Evolutionary conservation across 2,329 filamentous ascomycete species (phyloP), one percentile per base, ranked within the genome.

Genomic region (Epichloe elymi): DNA sequence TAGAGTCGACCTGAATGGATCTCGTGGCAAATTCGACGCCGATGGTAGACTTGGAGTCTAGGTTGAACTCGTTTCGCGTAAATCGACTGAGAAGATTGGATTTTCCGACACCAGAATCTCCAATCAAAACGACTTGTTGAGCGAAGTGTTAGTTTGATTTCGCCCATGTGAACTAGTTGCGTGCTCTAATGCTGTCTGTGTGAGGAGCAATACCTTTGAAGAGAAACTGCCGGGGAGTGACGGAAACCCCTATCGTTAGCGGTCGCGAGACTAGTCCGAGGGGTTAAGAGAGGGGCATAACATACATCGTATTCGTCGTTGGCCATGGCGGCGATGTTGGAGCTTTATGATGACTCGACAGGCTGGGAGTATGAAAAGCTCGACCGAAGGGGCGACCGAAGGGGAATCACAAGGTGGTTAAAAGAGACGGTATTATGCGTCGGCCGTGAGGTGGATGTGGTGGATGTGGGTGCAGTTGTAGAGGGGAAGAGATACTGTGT

Each of bases 281-380:
- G 58, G 57, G 50, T 56, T 53, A 56, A 50, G 51, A 41, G 54
- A 44, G 42, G 46, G 48, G 14, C 5, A 38, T 50, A 44, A 68
- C 89, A 79, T 76, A 97, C 91, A 85, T 98, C 93, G 77, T 98
- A 98, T 79, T 98, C 93, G 81, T 98, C 93, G 84, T 97, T 98
- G 67, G 91, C 93, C 93, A 97, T 98, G 72, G 63, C 78, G 75
- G 70, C 65, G 65, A 60, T 59, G 52, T 52, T 23, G 37, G 20
- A 37, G 20, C 1, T 12, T 14, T 11, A 40, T 7, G 19, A 46
- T 37, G 26, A 33, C 15, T 49, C 23, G 42, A 20, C 20, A 33
- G 8, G 10, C 11, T 5, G 42, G 35, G 30, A 6, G 19, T 47
- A 20, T 4, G 3, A 30, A 15, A 35, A 17, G 38, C 12, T 33